phyloP scores from a whole-genome alignment of 495 filamentous ascomycete genomes.

The Penicillium macrosclerotiorum region DNA sequence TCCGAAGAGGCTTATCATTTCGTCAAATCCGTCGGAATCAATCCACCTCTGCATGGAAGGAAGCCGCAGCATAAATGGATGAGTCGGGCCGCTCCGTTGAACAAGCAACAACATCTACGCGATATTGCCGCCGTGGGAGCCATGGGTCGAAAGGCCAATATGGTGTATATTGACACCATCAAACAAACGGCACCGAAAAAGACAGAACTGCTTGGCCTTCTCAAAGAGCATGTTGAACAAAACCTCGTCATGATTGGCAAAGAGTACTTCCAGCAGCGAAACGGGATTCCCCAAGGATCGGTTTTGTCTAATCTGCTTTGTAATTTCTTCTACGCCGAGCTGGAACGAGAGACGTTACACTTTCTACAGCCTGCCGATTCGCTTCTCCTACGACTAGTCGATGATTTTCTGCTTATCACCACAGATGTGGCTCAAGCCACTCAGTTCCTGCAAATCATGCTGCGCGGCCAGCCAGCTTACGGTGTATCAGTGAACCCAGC shows the following conservation, averaged over 20 bases:
- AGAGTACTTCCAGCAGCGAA: slow-evolving; percentile 82
- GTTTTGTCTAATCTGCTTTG: slow-evolving; percentile 82
- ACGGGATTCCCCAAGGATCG: slow-evolving; percentile 91
- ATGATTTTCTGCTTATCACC: slow-evolving; percentile 91
- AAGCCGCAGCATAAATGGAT: slow-evolving; percentile 64
- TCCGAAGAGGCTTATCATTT: slow-evolving; percentile 68
- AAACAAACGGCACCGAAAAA: slow-evolving; percentile 50
- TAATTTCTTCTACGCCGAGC: slow-evolving; percentile 89
- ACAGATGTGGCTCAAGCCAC: slow-evolving; percentile 59
- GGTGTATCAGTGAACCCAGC: slow-evolving; percentile 72
- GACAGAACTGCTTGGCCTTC: slow-evolving; percentile 62
- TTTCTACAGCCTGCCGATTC: slow-evolving; percentile 62
- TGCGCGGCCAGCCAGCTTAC: slow-evolving; percentile 71
- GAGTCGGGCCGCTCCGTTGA: slow-evolving; percentile 52
- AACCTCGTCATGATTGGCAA: slow-evolving; percentile 90
- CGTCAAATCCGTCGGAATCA: slow-evolving; percentile 71
- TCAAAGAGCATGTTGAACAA: slow-evolving; percentile 71
- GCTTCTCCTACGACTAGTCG: slow-evolving; percentile 76
- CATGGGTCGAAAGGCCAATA: slow-evolving; percentile 47
- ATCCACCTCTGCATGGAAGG: slow-evolving; percentile 33
- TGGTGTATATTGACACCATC: slow-evolving; percentile 71
- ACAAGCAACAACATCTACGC: slow-evolving; percentile 52
- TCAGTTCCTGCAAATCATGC: slow-evolving; percentile 75
- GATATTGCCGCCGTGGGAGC: slow-evolving; percentile 51
- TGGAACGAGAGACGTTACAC: slow-evolving; percentile 65